Evolutionary conservation across 2,329 filamentous ascomycete genomes (phyloP), one percentile per base, ranked within the genome.

Genomic region (Scytalidium lignicola): DNA sequence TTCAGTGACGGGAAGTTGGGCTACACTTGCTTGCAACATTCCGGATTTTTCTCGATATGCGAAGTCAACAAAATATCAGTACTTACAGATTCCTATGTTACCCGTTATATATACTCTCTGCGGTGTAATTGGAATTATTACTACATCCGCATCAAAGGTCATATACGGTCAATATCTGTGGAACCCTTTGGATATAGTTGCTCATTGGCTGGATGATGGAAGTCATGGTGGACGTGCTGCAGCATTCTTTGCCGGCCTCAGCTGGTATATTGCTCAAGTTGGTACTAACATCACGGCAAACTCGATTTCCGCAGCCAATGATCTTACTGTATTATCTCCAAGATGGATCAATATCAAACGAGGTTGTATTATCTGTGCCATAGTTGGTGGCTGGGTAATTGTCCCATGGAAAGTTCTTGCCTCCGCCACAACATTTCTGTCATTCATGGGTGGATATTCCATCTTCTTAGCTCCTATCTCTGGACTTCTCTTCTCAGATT

Each of bases 291-390:
- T 71, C 52, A 68, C 62, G 28, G 70, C 69, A 19, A 55, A 71
- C 18, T 65, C 69, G 1, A 56, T 57, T 2, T 50, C 52, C 3
- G 61, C 65, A 22, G 54, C 58, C 4, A 56, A 67, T 8, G 51
- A 65, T 23, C 58, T 78, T 47, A 74, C 71, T 0, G 71, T 71
- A 1, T 56, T 78, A 1, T 70, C 74, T 42, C 75, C 75, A 0
- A 66, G 67, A 32, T 77, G 69, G 55, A 62, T 78, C 55, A 76
- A 77, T 58, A 72, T 75, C 47, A 62, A 67, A 3, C 65, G 72
- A 4, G 72, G 72, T 1, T 66, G 67, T 41, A 55, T 74, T 2
- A 55, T 74, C 20, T 67, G 67, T 28, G 67, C 67, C 1, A 62
- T 79, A 19, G 55, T 72, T 0, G 53, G 73, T 15, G 57, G 60